phyloP scores from a whole-genome alignment of 2,329 filamentous ascomycete genomes.

The Fusarium udum region DNA sequence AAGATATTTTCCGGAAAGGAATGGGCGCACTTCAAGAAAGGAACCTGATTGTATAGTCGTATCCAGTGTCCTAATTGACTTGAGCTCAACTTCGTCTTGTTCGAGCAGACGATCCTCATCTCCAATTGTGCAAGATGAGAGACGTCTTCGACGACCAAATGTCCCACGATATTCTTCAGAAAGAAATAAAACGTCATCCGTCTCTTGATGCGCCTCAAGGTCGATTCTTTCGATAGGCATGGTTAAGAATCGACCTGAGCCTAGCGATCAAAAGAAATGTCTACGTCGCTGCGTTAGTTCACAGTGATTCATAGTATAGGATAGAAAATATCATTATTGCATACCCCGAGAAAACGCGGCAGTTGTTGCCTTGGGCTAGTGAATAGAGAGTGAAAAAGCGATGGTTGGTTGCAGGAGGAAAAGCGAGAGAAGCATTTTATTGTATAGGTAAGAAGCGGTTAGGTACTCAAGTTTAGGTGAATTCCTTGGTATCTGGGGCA shows the following conservation, averaged over 20 bases:
- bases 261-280: not conserved
- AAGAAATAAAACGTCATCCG: conserved; percentile 29
- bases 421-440: not conserved
- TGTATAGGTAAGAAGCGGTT: not conserved
- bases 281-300: conserved; percentile 8
- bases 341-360: not conserved
- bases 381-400: not conserved
- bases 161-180: conserved; percentile 7
- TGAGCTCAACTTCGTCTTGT: conserved; percentile 38
- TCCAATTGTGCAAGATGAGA: conserved; percentile 42
- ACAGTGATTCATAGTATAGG: not conserved
- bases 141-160: not conserved
- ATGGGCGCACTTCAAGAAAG: conserved; percentile 44
- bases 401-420: not conserved
- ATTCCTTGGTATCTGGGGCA: not conserved
- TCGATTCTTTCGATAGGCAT: conserved; percentile 19
- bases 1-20: conserved; percentile 33
- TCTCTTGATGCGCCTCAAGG: conserved; percentile 2
- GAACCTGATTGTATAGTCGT: conserved; percentile 35
- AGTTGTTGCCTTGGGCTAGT: not conserved
- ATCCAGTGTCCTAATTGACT: conserved; percentile 12
- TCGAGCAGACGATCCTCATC: conserved; percentile 18
- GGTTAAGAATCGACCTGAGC: not conserved
- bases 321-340: not conserved
- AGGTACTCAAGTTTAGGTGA: not conserved